Percentiles rank a stretch among this genome's conserved stretches.
Evolutionary conservation across 1,284 basidiomycete genomes (phyloP).

Genomic region (Moniliophthora roreri): DNA sequence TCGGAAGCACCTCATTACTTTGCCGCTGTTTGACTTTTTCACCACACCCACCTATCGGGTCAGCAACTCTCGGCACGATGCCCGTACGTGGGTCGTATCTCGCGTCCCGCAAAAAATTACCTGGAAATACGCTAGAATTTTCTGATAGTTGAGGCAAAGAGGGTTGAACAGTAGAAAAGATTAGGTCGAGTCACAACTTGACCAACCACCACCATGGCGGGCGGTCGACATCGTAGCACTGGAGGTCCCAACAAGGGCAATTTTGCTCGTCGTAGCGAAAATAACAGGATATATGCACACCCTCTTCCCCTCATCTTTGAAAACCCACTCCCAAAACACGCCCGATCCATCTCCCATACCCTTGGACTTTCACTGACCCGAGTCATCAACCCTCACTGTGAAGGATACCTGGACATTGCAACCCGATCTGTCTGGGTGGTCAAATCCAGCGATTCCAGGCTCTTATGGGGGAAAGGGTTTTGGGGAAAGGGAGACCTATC

Average conservation of each 20-base stretch:
- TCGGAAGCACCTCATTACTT: constrained; percentile 10
- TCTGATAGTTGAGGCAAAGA: no score
- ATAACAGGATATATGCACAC: constrained; percentile 63
- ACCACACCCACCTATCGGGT: no score
- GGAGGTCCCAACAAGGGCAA: constrained; percentile 47
- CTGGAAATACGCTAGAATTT: no score
- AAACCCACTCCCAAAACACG: constrained; percentile 36
- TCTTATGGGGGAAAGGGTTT: constrained; percentile 90
- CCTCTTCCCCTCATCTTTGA: constrained; percentile 62
- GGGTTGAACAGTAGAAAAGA: no score
- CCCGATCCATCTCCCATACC: constrained; percentile 49
- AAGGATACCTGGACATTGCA: constrained; percentile 66
- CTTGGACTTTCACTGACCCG: constrained; percentile 49
- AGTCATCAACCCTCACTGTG: constrained; percentile 49
- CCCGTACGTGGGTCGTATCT: no score
- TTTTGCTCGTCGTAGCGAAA: constrained; percentile 51
- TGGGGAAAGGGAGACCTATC: constrained; percentile 97
- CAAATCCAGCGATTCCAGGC: constrained; percentile 56
- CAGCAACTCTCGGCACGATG: no score
- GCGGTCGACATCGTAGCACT: constrained; percentile 6
- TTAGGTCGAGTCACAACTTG: no score
- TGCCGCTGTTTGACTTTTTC: constrained; percentile 4
- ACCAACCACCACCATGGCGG: not conserved
- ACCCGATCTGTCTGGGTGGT: constrained; percentile 84
- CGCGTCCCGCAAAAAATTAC: no score